These are phyloP conservation scores for Arachis stenosperma DNA, from an alignment of 306 rosid species.

Conservation along the genomic window DNA sequence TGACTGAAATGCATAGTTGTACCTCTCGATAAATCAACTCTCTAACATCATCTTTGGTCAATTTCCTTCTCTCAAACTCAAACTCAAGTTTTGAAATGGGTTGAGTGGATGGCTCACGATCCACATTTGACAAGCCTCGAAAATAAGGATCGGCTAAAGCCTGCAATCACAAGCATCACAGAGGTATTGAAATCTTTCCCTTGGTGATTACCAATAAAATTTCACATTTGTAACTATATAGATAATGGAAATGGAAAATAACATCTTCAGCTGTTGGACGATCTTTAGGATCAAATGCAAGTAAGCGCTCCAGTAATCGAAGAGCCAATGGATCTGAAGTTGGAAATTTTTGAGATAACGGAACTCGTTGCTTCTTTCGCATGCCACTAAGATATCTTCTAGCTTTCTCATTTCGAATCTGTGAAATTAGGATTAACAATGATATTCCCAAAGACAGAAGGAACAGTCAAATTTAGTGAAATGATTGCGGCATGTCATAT, in stretches of 20 bases:
- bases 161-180: slow-evolving; percentile 53
- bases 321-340: slow-evolving; percentile 83
- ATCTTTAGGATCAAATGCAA: slow-evolving; percentile 97
- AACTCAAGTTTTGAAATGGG: slow-evolving; percentile 98
- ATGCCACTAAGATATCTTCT: slow-evolving; percentile 86
- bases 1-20: slow-evolving; percentile 32
- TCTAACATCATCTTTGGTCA: slow-evolving; percentile 92
- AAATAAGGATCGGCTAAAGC: slow-evolving; percentile 90
- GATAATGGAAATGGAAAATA: slow-evolving; percentile 23
- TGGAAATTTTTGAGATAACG: slow-evolving; percentile 84
- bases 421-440: slow-evolving; percentile 38
- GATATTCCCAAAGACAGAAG: not conserved
- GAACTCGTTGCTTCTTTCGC: slow-evolving; percentile 85
- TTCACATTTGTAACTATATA: slow-evolving; percentile 14
- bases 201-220: slow-evolving; percentile 14
- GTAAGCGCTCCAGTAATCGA: slow-evolving; percentile 68
- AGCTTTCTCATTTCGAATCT: slow-evolving; percentile 99
- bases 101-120: slow-evolving; percentile 87
- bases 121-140: slow-evolving; percentile 73
- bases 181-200: slow-evolving; percentile 12
- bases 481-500: slow-evolving; percentile 22
- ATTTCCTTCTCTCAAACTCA: slow-evolving; percentile 91
- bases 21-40: slow-evolving; percentile 98
- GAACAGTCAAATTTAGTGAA: slow-evolving; percentile 23
- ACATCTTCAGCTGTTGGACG: slow-evolving; percentile 97